Evolutionary conservation across 257 asterid species (phyloP).

Genomic region (Ilex asprella): DNA sequence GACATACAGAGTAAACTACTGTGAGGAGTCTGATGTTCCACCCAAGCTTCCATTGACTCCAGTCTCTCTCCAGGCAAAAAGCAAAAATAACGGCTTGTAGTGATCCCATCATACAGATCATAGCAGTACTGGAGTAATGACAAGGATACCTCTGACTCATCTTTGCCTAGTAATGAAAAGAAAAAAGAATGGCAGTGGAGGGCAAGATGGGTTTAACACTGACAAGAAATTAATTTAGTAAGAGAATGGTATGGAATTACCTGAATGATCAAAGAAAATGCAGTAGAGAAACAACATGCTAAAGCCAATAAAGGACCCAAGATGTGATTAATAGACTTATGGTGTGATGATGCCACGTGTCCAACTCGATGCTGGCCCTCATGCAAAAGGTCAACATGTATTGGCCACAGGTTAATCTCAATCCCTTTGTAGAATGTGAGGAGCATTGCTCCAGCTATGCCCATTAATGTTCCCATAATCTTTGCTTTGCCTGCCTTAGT

Average conservation of each 20-base stretch:
- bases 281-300: conserved; percentile 22
- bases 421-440: conserved; percentile 56
- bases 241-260: conserved; percentile 15
- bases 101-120: conserved; percentile 44
- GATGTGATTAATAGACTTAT: conserved; percentile 10
- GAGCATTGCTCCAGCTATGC: conserved; percentile 76
- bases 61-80: conserved; percentile 35
- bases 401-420: conserved; percentile 38
- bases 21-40: conserved; percentile 55
- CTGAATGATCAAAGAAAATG: conserved; percentile 52
- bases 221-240: too few relatives aligned
- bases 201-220: too few relatives aligned
- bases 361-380: conserved; percentile 9
- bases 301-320: conserved; percentile 50
- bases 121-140: conserved; percentile 48
- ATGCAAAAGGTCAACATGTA: conserved; percentile 16
- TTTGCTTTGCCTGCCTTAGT: conserved; percentile 57
- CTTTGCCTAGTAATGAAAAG: conserved; percentile 29
- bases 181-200: too few relatives aligned
- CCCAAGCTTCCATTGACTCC: conserved; percentile 53
- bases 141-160: conserved; percentile 47
- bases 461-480: conserved; percentile 41
- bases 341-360: conserved; percentile 28
- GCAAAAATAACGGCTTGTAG: conserved; percentile 33
- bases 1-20: conserved; percentile 32